Base-by-base conservation (phyloP, 306 rosid species). In the Chamaecrista fasciculata region DNA sequence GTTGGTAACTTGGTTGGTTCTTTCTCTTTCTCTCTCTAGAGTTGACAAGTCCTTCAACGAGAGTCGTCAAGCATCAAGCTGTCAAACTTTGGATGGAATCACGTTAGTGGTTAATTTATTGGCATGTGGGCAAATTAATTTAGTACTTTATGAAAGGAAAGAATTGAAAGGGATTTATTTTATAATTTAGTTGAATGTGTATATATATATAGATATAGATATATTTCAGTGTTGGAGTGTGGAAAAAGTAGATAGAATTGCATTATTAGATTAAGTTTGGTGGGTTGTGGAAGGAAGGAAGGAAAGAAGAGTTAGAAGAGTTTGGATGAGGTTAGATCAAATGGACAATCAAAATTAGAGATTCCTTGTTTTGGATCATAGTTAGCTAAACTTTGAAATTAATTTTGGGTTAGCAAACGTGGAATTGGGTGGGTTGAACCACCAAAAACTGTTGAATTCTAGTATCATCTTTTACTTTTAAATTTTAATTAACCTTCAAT, bases 361-460 rank as follows among this genome's bases (percentile, higher is more conserved):
- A 76, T 86, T 67, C 91, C 66, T 39, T 70, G 55, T 73, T 81
- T 85, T 87, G 86, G 67, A 74, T 47, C 25, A 63, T 73, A 56
- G 70, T 70, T 68, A 29, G 67, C 63, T 69, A 47, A 29, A 58
- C 56, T 64, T 74, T 64, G 74, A 57, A 72, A 73, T 1, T 55
- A 15, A 43, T 50, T 56, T 29, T 2, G 37, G 44, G 44, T 19
- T 16, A 69, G 76, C 11, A 20, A 43, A 58, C 72, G 20, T 64
- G 31, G 31, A 70, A 37, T 61, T 67, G 81, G 90, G 86, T 80
- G 86, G 81, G 79, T 89, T 89, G 78, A 87, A 81, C 93, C 79
- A 86, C 85, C 89, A 59, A 79, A 79, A 70, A 53, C 28, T 71
- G 87, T 86, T 86, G 87, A 84, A 80, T 61, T 72, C 55, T 55